Evolutionary conservation across 805 yeast species (phyloP), one percentile per base, ranked within the genome.

Genomic region (Blastobotrys attinorum): DNA sequence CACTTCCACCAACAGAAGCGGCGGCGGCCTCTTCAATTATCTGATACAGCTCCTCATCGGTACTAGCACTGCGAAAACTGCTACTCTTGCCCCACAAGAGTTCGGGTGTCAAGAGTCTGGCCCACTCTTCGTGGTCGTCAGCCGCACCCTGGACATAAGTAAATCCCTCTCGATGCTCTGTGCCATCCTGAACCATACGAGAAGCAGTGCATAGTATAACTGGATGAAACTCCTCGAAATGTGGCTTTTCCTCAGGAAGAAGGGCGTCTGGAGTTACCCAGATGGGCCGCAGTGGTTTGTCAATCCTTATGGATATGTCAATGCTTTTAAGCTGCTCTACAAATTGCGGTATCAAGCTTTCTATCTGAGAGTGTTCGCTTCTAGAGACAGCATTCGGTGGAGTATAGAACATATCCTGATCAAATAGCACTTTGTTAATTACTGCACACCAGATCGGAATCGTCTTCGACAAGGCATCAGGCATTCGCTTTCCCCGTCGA

Each of bases 401-500:
- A 10, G 75, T 64, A 61, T 8, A 77, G 58, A 42, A 67, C 66
- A 4, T 37, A 46, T 3, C 46, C 53, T 3, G 48, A 17, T 68
- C 76, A 45, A 70, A 70, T 59, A 77, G 61, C 0, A 81, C 65
- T 31, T 61, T 60, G 55, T 83, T 84, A 16, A 87, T 45, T 3
- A 84, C 87, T 0, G 89, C 83, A 61, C 94, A 83, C 97, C 97
- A 88, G 1, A 86, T 83, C 0, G 96, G 96, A 1, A 88, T 69
- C 0, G 96, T 88, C 54, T 88, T 88, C 53, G 88, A 81, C 4
- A 86, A 61, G 0, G 96, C 82, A 60, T 88, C 97, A 0, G 97
- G 96, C 63, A 87, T 77, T 21, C 73, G 63, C 57, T 87, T 88
- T 2, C 96, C 96, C 33, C 88, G 69, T 49, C 96, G 65, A 0